Evolutionary conservation across 148 eudicot species (phyloP).

Genomic region (Heliamphora exappendiculata): DNA sequence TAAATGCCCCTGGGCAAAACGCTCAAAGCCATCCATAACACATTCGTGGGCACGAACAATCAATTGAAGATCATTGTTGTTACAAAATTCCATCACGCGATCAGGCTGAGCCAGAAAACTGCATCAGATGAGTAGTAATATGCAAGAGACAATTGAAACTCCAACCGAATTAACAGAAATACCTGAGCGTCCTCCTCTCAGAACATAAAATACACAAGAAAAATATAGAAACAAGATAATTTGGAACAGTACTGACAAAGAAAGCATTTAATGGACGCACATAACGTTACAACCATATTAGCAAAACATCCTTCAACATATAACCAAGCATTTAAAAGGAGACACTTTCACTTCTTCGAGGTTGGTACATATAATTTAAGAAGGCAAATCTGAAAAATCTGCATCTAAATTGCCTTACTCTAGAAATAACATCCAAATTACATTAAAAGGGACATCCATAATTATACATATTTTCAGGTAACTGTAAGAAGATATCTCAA

Average conservation of each 20-base stretch:
- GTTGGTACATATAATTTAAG: neutral
- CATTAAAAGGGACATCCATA: neutral
- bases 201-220: neutral
- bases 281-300: no score
- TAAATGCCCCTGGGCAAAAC: constrained; percentile 98
- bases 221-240: neutral
- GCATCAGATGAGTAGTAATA: neutral
- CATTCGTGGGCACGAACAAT: constrained; percentile 99
- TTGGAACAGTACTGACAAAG: neutral
- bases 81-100: constrained; percentile 96
- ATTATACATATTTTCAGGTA: no score
- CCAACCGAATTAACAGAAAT: neutral
- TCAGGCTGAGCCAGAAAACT: constrained; percentile 58
- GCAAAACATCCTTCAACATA: no score
- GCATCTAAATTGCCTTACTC: neutral
- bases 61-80: constrained; percentile 93
- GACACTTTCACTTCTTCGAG: neutral
- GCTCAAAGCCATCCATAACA: constrained; percentile 99
- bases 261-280: no score
- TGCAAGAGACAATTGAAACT: neutral
- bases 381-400: neutral
- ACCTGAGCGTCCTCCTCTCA: neutral
- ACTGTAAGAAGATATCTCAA: no score
- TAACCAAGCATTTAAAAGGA: no score
- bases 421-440: neutral